Evolutionary conservation across 805 yeast species (phyloP).

Genomic region (Candida michaelii): DNA sequence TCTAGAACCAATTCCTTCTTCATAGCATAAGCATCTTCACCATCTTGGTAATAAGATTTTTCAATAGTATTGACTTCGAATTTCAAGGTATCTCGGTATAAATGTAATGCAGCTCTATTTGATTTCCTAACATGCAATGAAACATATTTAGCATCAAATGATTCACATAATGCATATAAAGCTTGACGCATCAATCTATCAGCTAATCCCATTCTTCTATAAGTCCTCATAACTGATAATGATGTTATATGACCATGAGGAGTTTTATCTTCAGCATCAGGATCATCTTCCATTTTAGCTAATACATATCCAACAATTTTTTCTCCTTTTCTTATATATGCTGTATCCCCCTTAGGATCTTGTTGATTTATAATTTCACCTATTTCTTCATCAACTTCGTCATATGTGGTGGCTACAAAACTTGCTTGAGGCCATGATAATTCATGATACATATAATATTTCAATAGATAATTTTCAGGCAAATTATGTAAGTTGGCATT

Average conservation of each 20-base stretch:
- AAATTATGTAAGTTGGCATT: slow-evolving; percentile 87
- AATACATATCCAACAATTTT: slow-evolving; percentile 93
- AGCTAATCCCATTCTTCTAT: slow-evolving; percentile 93
- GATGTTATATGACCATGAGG: slow-evolving; percentile 95
- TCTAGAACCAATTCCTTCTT: slow-evolving; percentile 62
- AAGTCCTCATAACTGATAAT: slow-evolving; percentile 90
- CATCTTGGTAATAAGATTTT: slow-evolving; percentile 90
- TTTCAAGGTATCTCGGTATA: slow-evolving; percentile 79
- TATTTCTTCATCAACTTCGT: slow-evolving; percentile 35
- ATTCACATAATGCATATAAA: slow-evolving; percentile 75
- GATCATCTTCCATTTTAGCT: slow-evolving; percentile 96
- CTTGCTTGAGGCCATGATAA: slow-evolving; percentile 98
- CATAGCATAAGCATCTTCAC: slow-evolving; percentile 98
- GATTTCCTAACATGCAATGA: slow-evolving; percentile 92
- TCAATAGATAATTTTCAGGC: slow-evolving; percentile 91
- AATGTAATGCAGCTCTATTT: slow-evolving; percentile 89
- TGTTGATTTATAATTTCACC: slow-evolving; percentile 15
- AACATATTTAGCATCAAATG: slow-evolving; percentile 78
- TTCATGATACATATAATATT: slow-evolving; percentile 91
- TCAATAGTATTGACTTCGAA: slow-evolving; percentile 84
- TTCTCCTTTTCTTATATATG: slow-evolving; percentile 66
- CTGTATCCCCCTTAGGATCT: slow-evolving; percentile 58
- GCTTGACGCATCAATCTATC: slow-evolving; percentile 87
- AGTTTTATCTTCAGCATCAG: slow-evolving; percentile 67
- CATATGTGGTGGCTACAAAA: slow-evolving; percentile 86